A percentile compares a stretch with the other conserved stretches of the same genome.
These are phyloP conservation scores for Allium cepa DNA, from an alignment of 106 monocot species.

Conservation along the genomic window DNA sequence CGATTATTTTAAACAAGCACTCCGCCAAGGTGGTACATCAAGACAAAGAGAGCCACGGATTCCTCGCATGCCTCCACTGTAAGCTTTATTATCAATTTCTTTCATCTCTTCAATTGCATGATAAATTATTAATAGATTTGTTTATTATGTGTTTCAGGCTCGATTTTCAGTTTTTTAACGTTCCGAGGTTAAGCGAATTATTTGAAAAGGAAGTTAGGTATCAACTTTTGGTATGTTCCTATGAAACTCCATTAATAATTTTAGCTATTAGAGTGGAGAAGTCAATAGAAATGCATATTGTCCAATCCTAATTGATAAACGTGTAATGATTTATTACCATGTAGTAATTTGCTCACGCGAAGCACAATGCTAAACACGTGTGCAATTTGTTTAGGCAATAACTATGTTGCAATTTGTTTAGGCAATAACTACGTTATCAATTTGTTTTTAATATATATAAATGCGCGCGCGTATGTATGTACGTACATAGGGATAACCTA, in stretches of 20 bases:
- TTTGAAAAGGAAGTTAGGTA: conserved; percentile 72
- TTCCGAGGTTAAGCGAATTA: conserved; percentile 43
- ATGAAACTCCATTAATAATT: not conserved
- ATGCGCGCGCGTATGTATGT: too few relatives aligned
- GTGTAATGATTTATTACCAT: too few relatives aligned
- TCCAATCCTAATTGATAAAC: too few relatives aligned
- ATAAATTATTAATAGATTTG: not conserved
- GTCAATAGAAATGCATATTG: too few relatives aligned
- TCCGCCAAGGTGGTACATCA: conserved; percentile 53
- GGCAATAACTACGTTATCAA: too few relatives aligned
- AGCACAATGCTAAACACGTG: too few relatives aligned
- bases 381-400: too few relatives aligned
- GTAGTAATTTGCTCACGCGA: too few relatives aligned
- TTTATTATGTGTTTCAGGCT: conserved; percentile 29
- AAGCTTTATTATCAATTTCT: conserved; percentile 1
- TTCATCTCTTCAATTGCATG: not conserved
- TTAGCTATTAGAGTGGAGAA: too few relatives aligned
- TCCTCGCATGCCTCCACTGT: conserved; percentile 72
- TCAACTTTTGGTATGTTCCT: conserved; percentile 11
- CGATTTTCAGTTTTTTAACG: conserved; percentile 81
- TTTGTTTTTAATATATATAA: too few relatives aligned
- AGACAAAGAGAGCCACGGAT: conserved; percentile 61
- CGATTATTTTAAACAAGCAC: conserved; percentile 67
- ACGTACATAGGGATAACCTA: too few relatives aligned
- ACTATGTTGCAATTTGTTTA: too few relatives aligned